Conservation (phyloP, 306 rosid species). For the Dalbergia cochinchinensis region DNA sequence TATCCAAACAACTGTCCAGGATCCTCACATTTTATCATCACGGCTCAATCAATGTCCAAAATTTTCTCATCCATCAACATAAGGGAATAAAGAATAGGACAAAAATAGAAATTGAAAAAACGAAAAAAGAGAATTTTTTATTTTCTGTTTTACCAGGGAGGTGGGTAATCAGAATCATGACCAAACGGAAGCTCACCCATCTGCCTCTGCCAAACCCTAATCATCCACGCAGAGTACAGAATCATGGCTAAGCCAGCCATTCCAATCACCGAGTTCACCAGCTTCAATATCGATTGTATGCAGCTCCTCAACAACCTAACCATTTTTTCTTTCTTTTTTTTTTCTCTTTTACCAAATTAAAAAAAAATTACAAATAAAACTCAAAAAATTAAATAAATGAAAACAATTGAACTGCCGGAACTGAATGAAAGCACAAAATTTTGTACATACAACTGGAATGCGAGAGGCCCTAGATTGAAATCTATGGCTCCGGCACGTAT, state of each 20-base stretch:
- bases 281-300: slow-evolving; percentile 74
- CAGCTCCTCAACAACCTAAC: slow-evolving; percentile 66
- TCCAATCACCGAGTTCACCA: slow-evolving; percentile 79
- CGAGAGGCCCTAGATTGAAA: slow-evolving; percentile 44
- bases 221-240: slow-evolving; percentile 75
- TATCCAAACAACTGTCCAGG: slow-evolving; percentile 4
- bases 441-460: background rate
- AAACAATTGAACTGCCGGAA: slow-evolving; percentile 16
- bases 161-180: slow-evolving; percentile 56
- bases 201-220: slow-evolving; percentile 76
- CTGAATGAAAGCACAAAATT: background rate
- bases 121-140: background rate
- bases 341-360: background rate
- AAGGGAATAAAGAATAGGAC: background rate
- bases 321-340: no score
- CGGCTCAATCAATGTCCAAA: background rate
- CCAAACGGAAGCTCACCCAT: slow-evolving; percentile 62
- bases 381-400: background rate
- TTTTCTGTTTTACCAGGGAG: slow-evolving; percentile 64
- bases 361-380: slow-evolving; percentile 16
- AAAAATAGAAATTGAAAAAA: background rate
- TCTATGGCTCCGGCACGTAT: slow-evolving; percentile 46
- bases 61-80: background rate
- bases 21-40: background rate
- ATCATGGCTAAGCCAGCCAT: slow-evolving; percentile 83